Base-by-base conservation (phyloP, 2,329 filamentous ascomycete genomes). In the Zasmidium angulare region DNA sequence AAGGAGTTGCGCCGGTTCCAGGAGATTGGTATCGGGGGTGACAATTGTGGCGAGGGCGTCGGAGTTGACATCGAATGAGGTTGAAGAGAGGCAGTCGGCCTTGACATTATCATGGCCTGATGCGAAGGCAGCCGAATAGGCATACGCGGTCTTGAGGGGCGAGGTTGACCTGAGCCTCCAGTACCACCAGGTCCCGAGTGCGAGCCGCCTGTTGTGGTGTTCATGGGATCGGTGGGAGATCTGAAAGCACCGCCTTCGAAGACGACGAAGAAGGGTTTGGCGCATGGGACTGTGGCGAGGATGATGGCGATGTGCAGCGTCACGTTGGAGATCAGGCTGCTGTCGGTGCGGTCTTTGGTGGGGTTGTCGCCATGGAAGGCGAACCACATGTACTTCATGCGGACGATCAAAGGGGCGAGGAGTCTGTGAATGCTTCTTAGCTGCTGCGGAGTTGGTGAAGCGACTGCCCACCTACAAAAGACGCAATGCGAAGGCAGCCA, bases 241-340 rank as follows among this genome's bases (percentile, higher is more conserved):
- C 51, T 29, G 49, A 63, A 65, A 2, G 62, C 58, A 2, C 63
- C 59, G 3, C 56, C 61, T 36, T 65, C 56, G 46, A 68, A 66
- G 3, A 65, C 59, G 1, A 61, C 54, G 51, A 71, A 68, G 61
- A 72, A 71, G 1, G 69, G 66, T 50, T 70, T 72, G 53, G 65
- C 66, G 58, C 69, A 72, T 1, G 69, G 70, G 1, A 72, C 36
- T 0, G 70, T 72, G 2, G 69, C 66, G 12, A 69, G 58, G 23
- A 71, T 69, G 50, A 71, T 62, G 61, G 63, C 65, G 22, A 70
- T 22, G 50, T 72, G 67, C 43, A 70, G 60, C 2, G 64, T 63
- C 12, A 72, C 52, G 29, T 69, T 60, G 1, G 63, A 64, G 49
- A 68, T 51, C 50, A 71, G 61, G n/a, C 55, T 58, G 19, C 63